phyloP scores from a whole-genome alignment of 768 basidiomycete species.

The Suillus spraguei region DNA sequence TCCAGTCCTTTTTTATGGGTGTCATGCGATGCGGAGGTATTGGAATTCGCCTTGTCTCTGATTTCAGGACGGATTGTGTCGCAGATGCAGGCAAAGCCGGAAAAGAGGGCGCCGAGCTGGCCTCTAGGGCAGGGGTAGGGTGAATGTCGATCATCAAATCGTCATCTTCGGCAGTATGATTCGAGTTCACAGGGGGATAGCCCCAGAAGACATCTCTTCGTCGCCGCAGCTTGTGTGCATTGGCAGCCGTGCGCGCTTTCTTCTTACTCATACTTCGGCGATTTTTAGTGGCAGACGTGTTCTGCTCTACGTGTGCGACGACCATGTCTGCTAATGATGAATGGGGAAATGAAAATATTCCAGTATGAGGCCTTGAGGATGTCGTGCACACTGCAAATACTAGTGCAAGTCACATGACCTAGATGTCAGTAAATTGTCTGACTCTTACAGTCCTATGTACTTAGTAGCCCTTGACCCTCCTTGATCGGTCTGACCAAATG shows the following conservation, averaged over 20 bases:
- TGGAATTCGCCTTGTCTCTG: conserved; percentile 85
- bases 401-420: conserved; percentile 23
- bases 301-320: conserved; percentile 39
- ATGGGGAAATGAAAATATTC: not conserved
- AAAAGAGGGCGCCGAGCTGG: conserved; percentile 64
- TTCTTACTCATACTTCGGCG: conserved; percentile 48
- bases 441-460: too few species aligned
- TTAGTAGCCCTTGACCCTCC: too few species aligned
- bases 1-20: conserved; percentile 95
- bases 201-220: conserved; percentile 32
- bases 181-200: conserved; percentile 12
- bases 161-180: conserved; percentile 48
- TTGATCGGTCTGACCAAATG: conserved; percentile 16
- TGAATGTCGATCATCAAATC: conserved; percentile 64
- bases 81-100: conserved; percentile 66
- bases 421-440: not conserved
- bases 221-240: conserved; percentile 26
- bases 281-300: conserved; percentile 39
- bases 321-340: conserved; percentile 36
- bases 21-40: conserved; percentile 98
- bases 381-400: not conserved
- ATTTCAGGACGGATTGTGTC: conserved; percentile 60
- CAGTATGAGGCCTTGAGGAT: not conserved
- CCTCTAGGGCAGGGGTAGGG: conserved; percentile 44
- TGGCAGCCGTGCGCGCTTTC: conserved; percentile 21